Conservation (phyloP, 495 filamentous ascomycete species). For the Talaromyces nanjingensis region DNA sequence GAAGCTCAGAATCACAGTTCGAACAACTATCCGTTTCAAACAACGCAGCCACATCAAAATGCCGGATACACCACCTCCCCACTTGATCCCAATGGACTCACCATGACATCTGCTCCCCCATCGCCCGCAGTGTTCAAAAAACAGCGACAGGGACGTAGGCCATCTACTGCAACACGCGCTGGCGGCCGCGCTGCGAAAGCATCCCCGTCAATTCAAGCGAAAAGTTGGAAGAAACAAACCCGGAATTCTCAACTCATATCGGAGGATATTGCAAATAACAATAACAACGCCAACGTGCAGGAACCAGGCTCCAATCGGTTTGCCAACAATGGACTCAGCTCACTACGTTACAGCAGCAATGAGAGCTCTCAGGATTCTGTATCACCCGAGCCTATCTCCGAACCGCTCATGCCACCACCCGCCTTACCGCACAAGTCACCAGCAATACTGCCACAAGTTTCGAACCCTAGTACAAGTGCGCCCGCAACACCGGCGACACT, state of each 20-base stretch:
- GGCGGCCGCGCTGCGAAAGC: conserved; percentile 52
- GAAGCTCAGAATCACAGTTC: conserved; percentile 64
- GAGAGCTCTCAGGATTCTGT: conserved; percentile 64
- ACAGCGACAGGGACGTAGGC: conserved; percentile 27
- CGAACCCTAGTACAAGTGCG: conserved; percentile 27
- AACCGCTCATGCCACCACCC: conserved; percentile 66
- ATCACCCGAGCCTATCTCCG: conserved; percentile 63
- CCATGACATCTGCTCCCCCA: conserved; percentile 25
- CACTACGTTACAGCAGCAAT: conserved; percentile 37
- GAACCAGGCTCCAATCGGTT: conserved; percentile 24
- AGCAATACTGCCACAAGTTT: conserved; percentile 36
- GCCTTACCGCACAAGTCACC: conserved; percentile 52
- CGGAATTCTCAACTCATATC: conserved; percentile 16
- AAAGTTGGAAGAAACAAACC: conserved; percentile 49
- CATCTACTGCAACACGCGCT: conserved; percentile 33
- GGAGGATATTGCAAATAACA: conserved; percentile 12
- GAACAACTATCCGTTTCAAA: conserved; percentile 25
- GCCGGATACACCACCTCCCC: conserved; percentile 37
- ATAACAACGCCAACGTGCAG: conserved; percentile 24
- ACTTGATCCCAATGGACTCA: conserved; percentile 37
- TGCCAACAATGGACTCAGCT: conserved; percentile 27
- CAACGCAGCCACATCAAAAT: conserved; percentile 27
- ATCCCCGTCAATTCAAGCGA: conserved; percentile 80
- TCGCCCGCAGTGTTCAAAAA: conserved; percentile 28
- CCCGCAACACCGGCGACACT: conserved; percentile 82